A percentile compares a stretch with the other conserved stretches of the same genome.
Evolutionary conservation across 2,329 filamentous ascomycete genomes (phyloP).

Genomic region (Amylocarpus encephaloides): DNA sequence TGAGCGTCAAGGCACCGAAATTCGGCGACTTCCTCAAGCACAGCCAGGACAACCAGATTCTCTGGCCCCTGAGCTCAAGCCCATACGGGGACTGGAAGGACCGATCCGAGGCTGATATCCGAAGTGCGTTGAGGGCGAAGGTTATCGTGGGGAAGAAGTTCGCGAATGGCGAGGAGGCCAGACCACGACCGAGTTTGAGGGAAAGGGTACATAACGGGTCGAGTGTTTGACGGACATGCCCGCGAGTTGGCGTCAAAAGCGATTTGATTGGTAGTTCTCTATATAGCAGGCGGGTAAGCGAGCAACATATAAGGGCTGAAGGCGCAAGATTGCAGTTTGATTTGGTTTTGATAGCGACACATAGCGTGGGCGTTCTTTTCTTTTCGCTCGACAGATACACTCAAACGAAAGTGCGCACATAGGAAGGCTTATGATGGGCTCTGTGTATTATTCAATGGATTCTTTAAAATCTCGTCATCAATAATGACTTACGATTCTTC

Average conservation of each 20-base stretch:
- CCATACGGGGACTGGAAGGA: constrained; percentile 40
- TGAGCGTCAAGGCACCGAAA: constrained; percentile 14
- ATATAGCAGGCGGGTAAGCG: too few relatives aligned
- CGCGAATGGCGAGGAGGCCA: not conserved
- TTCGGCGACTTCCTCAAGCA: constrained; percentile 20
- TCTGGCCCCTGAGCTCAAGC: constrained; percentile 35
- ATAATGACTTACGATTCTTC: too few relatives aligned
- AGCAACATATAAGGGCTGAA: too few relatives aligned
- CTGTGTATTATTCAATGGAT: too few relatives aligned
- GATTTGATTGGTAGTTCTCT: not conserved
- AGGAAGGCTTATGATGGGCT: too few relatives aligned
- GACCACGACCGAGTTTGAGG: not conserved
- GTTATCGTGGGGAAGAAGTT: constrained; percentile 17
- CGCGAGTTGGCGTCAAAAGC: not conserved
- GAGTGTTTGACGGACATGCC: not conserved
- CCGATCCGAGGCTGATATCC: constrained; percentile 40
- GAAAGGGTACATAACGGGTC: not conserved
- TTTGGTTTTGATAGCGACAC: too few relatives aligned
- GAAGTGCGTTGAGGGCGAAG: constrained; percentile 27
- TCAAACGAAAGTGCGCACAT: too few relatives aligned
- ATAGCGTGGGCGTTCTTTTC: too few relatives aligned
- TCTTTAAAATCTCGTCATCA: too few relatives aligned
- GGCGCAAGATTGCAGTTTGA: too few relatives aligned
- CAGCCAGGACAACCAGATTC: constrained; percentile 26
- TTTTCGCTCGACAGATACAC: too few relatives aligned